Conservation (phyloP, 257 asterid species). For the Solanum pinnatisectum region DNA sequence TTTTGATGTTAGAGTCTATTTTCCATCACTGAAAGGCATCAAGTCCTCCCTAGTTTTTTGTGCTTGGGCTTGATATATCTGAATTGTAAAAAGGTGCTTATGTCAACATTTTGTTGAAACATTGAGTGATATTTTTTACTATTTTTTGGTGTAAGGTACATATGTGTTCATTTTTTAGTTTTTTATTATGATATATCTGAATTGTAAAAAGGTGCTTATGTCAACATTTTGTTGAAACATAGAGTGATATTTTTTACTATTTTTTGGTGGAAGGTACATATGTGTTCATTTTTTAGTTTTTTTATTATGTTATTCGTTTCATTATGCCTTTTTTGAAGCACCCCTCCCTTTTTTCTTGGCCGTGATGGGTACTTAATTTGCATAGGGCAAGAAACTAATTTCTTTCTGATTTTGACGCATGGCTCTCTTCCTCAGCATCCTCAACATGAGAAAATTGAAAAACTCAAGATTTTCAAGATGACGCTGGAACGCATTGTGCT, state of each 20-base stretch:
- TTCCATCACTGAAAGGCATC: neutral
- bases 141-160: neutral
- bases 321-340: neutral
- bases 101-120: neutral
- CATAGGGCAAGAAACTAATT: neutral
- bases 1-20: neutral
- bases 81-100: neutral
- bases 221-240: no score
- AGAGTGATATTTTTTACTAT: no score
- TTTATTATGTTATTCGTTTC: neutral
- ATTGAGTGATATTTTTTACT: no score
- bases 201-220: no score
- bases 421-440: constrained; percentile 66
- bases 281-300: no score
- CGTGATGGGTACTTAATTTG: neutral
- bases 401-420: constrained; percentile 36
- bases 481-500: constrained; percentile 60
- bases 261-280: no score
- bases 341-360: neutral
- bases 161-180: neutral
- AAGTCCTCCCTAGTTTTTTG: neutral
- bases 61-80: neutral
- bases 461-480: constrained; percentile 47
- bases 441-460: constrained; percentile 60
- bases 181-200: no score